A percentile compares a stretch with the other conserved stretches of the same genome.
Conservation (phyloP, 352 stramenopile genomes). For the Elongisporangium undulatum region DNA sequence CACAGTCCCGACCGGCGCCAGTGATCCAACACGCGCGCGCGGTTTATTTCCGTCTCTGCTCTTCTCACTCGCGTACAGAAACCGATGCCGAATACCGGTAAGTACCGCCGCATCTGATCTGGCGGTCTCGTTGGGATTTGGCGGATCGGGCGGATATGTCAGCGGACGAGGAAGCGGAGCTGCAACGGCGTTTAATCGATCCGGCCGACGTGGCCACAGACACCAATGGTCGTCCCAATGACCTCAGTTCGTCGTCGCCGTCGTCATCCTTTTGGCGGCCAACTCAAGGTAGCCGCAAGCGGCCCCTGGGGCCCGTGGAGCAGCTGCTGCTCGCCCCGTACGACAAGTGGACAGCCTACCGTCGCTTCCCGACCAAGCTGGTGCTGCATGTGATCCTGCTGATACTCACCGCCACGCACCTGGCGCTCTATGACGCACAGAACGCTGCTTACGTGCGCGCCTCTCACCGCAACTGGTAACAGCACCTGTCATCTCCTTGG, state of each 20-base stretch:
- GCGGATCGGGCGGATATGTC: neutral
- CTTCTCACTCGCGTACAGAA: neutral
- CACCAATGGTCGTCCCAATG: neutral
- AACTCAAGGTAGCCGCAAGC: neutral
- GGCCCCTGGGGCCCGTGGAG: conserved; percentile 36
- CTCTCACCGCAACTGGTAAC: conserved; percentile 76
- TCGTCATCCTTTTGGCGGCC: neutral
- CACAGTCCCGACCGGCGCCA: neutral
- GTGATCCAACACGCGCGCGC: neutral
- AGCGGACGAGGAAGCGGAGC: neutral
- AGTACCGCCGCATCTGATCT: neutral
- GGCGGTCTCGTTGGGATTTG: neutral
- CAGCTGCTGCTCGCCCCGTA: conserved; percentile 70
- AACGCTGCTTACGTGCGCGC: conserved; percentile 84
- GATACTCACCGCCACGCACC: conserved; percentile 61
- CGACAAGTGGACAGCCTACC: conserved; percentile 68
- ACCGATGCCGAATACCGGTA: neutral
- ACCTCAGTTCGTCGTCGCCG: neutral
- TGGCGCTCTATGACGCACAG: conserved; percentile 73
- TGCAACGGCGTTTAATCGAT: neutral
- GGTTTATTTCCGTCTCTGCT: neutral
- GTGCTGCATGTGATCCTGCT: conserved; percentile 73
- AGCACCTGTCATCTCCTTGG: neutral
- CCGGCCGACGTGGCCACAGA: neutral
- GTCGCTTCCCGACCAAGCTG: conserved; percentile 85